Base-by-base conservation (phyloP, 2,329 filamentous ascomycete species). In the Fusarium pseudocircinatum region DNA sequence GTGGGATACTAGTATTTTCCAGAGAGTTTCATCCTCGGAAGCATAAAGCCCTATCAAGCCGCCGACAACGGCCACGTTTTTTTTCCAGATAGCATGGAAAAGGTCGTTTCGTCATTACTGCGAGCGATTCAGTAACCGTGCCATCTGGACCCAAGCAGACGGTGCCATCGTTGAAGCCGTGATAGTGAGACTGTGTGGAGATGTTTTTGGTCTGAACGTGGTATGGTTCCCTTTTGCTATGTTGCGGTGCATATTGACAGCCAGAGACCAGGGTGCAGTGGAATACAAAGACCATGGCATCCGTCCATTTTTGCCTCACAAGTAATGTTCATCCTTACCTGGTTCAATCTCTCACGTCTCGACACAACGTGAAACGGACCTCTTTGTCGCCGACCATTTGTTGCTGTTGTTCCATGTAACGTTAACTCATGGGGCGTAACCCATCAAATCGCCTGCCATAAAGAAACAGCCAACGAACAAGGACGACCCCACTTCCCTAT, bases 361-460 rank as follows among this genome's bases (percentile, higher is more conserved):
- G 44, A 66, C 60, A 74, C 72, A 74, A 69, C 68, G 72, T 74
- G 72, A 69, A 74, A 66, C 60, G 47, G 54, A 42, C 47, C 63
- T 49, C 58, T 50, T 44, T 49, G 53, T 64, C 37, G 42, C 37
- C 50, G 46, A 61, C 42, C 54, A 46, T 60, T 60, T 54, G 72
- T 63, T 46, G 60, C 59, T 72, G 50, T 49, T 62, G 52, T 60
- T 53, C 69, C 74, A 78, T 78, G 76, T 78, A 78, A 78, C 76
- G 76, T 78, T 78, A 78, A 78, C 76, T 67, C 71, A 62, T 67
- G 67, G 59, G 53, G 43, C 43, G 62, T 40, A 67, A 63, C 62
- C 44, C 62, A 70, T 60, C 37, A 46, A 30, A 52, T 46, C 34
- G 43, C 57, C 69, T n/a, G 60, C 68, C 70, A 75, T 70, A 70